Evolutionary conservation across 495 filamentous ascomycete species (phyloP).

Genomic region (Penicillium turbatum): DNA sequence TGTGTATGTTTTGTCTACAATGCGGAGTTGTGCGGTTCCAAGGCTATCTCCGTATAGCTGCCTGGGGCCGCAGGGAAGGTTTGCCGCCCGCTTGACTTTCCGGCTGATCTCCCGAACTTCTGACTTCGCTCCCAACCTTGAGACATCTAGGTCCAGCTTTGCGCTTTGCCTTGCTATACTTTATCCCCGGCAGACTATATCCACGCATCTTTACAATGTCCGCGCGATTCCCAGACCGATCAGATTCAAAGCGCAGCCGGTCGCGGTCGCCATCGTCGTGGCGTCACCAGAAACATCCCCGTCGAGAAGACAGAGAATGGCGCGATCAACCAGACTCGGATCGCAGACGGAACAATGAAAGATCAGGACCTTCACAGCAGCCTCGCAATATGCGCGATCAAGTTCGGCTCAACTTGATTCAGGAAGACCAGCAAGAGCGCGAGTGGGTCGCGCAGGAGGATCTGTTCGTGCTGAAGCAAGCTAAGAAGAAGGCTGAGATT

Average conservation of each 20-base stretch:
- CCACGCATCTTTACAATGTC: conserved; percentile 25
- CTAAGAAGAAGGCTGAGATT: conserved; percentile 97
- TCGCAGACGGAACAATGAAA: conserved; percentile 19
- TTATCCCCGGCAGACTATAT: not conserved
- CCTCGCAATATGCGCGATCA: conserved; percentile 45
- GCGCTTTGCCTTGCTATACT: not conserved
- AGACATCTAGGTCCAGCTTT: not conserved
- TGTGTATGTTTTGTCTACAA: not conserved
- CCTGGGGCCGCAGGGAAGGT: conserved; percentile 19
- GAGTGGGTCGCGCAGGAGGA: conserved; percentile 93
- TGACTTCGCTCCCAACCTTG: conserved; percentile 9
- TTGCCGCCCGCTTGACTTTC: conserved; percentile 32
- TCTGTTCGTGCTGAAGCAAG: conserved; percentile 91
- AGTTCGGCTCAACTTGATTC: conserved; percentile 54
- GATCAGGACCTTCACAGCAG: conserved; percentile 24
- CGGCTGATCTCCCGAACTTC: conserved; percentile 22
- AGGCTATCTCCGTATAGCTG: conserved; percentile 10
- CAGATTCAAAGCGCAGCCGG: conserved; percentile 35
- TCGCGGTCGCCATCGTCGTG: conserved; percentile 44
- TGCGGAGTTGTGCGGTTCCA: not conserved
- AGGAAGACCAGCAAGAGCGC: conserved; percentile 72
- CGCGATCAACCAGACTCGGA: conserved; percentile 24
- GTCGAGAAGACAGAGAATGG: conserved; percentile 32
- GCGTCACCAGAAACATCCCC: conserved; percentile 38
- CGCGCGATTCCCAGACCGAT: conserved; percentile 28